These are phyloP conservation scores for Kwoniella shandongensis DNA, from an alignment of 768 basidiomycete genomes.

Conservation along the genomic window DNA sequence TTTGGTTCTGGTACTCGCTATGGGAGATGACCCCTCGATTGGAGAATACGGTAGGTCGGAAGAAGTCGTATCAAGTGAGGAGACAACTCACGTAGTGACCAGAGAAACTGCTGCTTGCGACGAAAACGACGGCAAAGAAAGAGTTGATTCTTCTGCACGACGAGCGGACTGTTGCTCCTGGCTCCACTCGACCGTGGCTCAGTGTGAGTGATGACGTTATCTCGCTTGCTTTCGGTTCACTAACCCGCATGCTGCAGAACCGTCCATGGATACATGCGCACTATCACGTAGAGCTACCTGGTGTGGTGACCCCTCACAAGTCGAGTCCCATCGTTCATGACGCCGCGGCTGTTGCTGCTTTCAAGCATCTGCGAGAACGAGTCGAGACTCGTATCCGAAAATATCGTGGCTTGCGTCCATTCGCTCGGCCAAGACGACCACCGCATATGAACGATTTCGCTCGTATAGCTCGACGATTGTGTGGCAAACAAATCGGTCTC, in stretches of 20 bases:
- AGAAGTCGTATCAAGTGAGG: too few species aligned
- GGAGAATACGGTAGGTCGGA: conserved; percentile 77
- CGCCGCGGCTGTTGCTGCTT: conserved; percentile 79
- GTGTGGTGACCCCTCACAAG: conserved; percentile 58
- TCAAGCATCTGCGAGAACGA: conserved; percentile 88
- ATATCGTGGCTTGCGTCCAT: conserved; percentile 69
- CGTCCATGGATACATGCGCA: conserved; percentile 97
- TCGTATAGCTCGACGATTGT: conserved; percentile 81
- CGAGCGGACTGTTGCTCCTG: conserved; percentile 80
- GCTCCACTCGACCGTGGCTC: conserved; percentile 93
- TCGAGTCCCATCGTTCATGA: conserved; percentile 63
- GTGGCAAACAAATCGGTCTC: conserved; percentile 88
- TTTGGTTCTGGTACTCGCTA: conserved; percentile 55
- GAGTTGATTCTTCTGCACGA: conserved; percentile 92
- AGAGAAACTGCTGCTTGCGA: conserved; percentile 80
- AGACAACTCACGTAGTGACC: conserved; percentile 1
- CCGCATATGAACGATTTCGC: conserved; percentile 88
- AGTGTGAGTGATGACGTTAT: conserved; percentile 60
- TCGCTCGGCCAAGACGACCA: conserved; percentile 68
- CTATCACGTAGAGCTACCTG: conserved; percentile 76
- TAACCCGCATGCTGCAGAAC: conserved; percentile 61
- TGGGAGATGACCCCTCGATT: conserved; percentile 79
- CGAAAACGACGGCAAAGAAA: conserved; percentile 98
- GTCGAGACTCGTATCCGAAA: conserved; percentile 86
- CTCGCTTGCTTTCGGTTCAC: background rate